Conservation (phyloP, 1,284 basidiomycete genomes). For the Moniliophthora roreri region DNA sequence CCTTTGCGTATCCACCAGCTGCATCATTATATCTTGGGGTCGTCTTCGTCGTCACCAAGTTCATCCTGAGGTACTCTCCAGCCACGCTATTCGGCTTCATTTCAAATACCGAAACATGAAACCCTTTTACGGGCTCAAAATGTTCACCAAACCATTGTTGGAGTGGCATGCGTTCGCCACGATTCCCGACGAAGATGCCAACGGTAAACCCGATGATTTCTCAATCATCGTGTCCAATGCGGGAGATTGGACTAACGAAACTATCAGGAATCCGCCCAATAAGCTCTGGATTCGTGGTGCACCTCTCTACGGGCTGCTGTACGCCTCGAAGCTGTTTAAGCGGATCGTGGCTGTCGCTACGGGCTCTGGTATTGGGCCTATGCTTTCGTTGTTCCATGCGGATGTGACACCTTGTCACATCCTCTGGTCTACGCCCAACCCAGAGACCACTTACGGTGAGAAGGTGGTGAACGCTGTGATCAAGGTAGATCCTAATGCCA, state of each 20-base stretch:
- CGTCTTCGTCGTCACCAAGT: conserved; percentile 27
- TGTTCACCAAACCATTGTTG: conserved; percentile 29
- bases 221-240: conserved; percentile 34
- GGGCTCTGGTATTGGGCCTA: conserved; percentile 27
- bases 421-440: conserved; percentile 36
- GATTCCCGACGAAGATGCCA: conserved; percentile 27
- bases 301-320: conserved; percentile 34
- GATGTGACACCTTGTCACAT: conserved; percentile 32
- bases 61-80: conserved; percentile 29
- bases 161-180: conserved; percentile 37
- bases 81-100: conserved; percentile 35
- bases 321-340: conserved; percentile 34
- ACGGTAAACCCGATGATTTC: conserved; percentile 18
- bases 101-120: conserved; percentile 33
- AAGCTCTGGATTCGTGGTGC: conserved; percentile 37
- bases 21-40: conserved; percentile 32
- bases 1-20: conserved; percentile 30
- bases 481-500: conserved; percentile 32
- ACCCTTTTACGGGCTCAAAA: conserved; percentile 31
- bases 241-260: conserved; percentile 36
- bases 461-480: conserved; percentile 32
- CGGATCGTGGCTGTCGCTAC: conserved; percentile 37
- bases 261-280: conserved; percentile 31
- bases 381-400: conserved; percentile 25
- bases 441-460: conserved; percentile 33